Conservation (phyloP, 2,329 filamentous ascomycete genomes). For the Dendryphion nanum region DNA sequence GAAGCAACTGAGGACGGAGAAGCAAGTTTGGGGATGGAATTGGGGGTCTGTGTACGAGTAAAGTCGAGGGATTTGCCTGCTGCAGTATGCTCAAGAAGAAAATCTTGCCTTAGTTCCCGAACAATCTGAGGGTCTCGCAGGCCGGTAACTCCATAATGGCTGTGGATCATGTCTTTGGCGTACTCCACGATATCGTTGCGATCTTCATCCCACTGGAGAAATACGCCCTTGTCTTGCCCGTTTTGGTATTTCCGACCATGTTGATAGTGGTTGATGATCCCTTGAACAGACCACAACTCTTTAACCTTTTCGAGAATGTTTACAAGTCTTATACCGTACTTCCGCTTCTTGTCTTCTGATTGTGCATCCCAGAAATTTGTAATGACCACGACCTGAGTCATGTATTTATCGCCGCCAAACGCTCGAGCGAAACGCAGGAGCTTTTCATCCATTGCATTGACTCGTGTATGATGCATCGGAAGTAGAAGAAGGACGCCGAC, state of each 20-base stretch:
- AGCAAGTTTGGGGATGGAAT: too few species aligned
- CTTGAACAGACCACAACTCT: not conserved
- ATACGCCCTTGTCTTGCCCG: constrained; percentile 1
- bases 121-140: constrained; percentile 2
- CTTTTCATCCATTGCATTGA: constrained; percentile 2
- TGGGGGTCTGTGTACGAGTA: not conserved
- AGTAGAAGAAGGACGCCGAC: constrained; percentile 3
- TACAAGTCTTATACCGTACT: not conserved
- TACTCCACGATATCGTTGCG: constrained; percentile 2
- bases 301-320: not conserved
- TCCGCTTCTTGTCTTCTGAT: not conserved
- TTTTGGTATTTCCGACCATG: constrained; percentile 2
- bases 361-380: constrained; percentile 3
- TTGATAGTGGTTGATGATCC: constrained; percentile 3
- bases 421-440: not conserved
- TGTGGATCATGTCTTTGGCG: constrained; percentile 3
- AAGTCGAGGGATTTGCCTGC: not conserved
- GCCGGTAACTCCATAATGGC: constrained; percentile 1
- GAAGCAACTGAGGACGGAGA: too few species aligned
- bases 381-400: not conserved
- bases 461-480: not conserved
- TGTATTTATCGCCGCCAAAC: constrained; percentile 2
- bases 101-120: not conserved
- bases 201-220: constrained; percentile 3
- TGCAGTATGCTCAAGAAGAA: not conserved